Evolutionary conservation across 2,329 filamentous ascomycete genomes (phyloP).

Genomic region (Pseudocercospora crystallina): DNA sequence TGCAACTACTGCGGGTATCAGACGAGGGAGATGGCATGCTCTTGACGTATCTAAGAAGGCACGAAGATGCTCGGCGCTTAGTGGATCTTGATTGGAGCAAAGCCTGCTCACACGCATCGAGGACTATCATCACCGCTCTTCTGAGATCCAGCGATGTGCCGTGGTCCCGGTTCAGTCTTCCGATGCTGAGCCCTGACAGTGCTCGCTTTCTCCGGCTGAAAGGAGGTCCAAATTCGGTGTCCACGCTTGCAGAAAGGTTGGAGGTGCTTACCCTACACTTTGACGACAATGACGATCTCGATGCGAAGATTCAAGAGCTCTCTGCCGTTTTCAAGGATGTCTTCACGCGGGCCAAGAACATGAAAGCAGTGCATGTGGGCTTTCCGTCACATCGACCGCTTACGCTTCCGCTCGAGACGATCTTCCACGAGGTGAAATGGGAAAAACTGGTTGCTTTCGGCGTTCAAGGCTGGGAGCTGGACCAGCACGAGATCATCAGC

Average conservation of each 20-base stretch:
- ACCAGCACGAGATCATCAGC: conserved; percentile 60
- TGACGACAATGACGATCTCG: conserved; percentile 57
- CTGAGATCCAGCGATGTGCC: conserved; percentile 54
- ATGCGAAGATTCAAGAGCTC: conserved; percentile 57
- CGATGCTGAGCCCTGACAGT: conserved; percentile 62
- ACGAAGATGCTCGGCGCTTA: conserved; percentile 45
- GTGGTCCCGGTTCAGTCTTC: conserved; percentile 61
- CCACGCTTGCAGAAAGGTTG: conserved; percentile 55
- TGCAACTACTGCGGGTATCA: conserved; percentile 63
- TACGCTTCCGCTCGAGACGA: conserved; percentile 56
- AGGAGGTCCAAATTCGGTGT: conserved; percentile 47
- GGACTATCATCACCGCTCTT: conserved; percentile 58
- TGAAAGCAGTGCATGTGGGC: conserved; percentile 64
- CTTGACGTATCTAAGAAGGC: conserved; percentile 48
- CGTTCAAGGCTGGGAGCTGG: conserved; percentile 63
- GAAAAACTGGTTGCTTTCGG: conserved; percentile 62
- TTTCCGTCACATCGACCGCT: conserved; percentile 60
- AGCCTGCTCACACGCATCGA: conserved; percentile 62
- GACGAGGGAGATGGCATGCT: conserved; percentile 59
- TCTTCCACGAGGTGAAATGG: conserved; percentile 65
- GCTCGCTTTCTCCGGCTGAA: conserved; percentile 52
- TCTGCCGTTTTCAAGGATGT: conserved; percentile 59
- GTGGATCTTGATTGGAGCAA: conserved; percentile 60
- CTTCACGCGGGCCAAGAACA: conserved; percentile 59
- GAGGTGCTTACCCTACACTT: conserved; percentile 65